Percentiles rank a stretch among this genome's conserved stretches.
phyloP scores from a whole-genome alignment of 352 stramenopile species.

The Pythium sukuiense region DNA sequence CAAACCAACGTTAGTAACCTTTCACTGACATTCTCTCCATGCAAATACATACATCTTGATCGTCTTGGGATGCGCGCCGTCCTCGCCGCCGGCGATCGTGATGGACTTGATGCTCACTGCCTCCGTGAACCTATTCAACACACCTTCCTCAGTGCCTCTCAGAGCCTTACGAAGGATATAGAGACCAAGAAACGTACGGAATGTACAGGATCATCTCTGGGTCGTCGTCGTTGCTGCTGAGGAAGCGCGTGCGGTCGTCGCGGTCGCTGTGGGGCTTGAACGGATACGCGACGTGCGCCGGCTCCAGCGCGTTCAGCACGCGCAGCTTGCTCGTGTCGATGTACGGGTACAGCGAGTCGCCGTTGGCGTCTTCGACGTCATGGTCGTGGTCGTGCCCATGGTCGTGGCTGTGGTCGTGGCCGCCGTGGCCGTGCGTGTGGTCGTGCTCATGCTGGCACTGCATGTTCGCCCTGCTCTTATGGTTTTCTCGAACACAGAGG shows the following conservation, averaged over 20 bases:
- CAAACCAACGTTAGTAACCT: constrained; percentile 11
- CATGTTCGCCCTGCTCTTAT: constrained; percentile 5
- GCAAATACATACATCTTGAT: constrained; percentile 68
- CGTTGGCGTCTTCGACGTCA: constrained; percentile 69
- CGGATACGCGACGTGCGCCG: constrained; percentile 54
- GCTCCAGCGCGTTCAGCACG: constrained; percentile 74
- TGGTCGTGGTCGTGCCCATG: constrained; percentile 57
- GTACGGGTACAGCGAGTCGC: constrained; percentile 81
- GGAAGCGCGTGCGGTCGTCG: constrained; percentile 57
- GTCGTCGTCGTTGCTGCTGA: constrained; percentile 81
- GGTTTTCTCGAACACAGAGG: background rate
- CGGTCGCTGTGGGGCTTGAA: constrained; percentile 86
- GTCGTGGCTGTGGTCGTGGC: constrained; percentile 46
- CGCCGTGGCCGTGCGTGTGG: constrained; percentile 45
- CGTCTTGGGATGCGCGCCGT: constrained; percentile 76
- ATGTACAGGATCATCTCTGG: constrained; percentile 85
- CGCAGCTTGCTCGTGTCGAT: constrained; percentile 88
- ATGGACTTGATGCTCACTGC: constrained; percentile 89
- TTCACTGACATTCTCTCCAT: background rate
- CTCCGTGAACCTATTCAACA: constrained; percentile 65
- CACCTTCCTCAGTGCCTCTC: background rate
- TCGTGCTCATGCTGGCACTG: constrained; percentile 68
- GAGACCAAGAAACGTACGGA: constrained; percentile 33
- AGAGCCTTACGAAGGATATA: background rate
- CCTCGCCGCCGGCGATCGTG: constrained; percentile 76